Evolutionary conservation across 768 basidiomycete genomes (phyloP), one percentile per base, ranked within the genome.

Genomic region (Termitomyces sp.): DNA sequence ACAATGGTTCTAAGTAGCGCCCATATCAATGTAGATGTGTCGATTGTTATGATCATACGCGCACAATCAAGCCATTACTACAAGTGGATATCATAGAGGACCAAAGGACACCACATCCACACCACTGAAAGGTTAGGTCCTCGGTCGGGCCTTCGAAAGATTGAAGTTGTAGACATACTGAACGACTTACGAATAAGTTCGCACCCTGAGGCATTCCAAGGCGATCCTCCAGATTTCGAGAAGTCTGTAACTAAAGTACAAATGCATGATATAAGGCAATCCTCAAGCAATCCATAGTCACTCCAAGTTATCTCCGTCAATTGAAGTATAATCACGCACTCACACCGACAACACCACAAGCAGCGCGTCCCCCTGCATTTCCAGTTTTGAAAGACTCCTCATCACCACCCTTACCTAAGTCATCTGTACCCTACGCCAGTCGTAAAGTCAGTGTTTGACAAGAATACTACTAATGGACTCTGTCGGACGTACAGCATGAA

Each of bases 261-360:
- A 38, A 17, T 14, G 14, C 23, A 23, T 15, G 8, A 33, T 35
- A 30, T 15, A 49, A 14, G 30, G 5, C n/a, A 33, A 19, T 48
- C 31, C 19, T 35, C 14, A 8, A 15, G 33, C 11, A 8, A 8
- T 15, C n/a, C 48, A 23, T 23, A 37, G 12, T 37, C 21, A 44
- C 43, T 44, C 12, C 43, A 14, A 21, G 12, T 6, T 44, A 23
- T 23, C 12, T 33, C n/a, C 41, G 38, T 38, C n/a, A 8, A 17
- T 23, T 42, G 3, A 7, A 21, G 23, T 7, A 42, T 30, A 30
- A 31, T 57, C 44, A 61, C 46, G 54, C 53, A 41, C 38, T 57
- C 68, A 55, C 67, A 82, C 87, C 89, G 62, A 92, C 88, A 50
- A 92, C 82, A 62, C 90, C 91, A 65, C 91, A 93, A 12, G 91